Base-by-base conservation (phyloP, 106 monocot genomes). In the Ottelia alismoides region DNA sequence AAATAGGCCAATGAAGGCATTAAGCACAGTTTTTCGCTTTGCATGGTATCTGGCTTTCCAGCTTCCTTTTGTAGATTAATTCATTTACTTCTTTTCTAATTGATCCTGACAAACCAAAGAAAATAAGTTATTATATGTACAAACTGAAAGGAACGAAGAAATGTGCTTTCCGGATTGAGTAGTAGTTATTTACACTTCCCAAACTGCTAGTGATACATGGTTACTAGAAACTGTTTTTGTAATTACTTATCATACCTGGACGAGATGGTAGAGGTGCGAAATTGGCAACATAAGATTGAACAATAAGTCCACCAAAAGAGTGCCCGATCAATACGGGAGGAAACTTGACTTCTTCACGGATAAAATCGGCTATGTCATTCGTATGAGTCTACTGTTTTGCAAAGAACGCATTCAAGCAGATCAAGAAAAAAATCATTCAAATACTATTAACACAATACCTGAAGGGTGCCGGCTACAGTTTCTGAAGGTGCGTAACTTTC, bases 251-350 rank as follows among this genome's bases (percentile, higher is more conserved):
- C 72, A 55, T 47, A 54, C 40, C 25, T 49, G 23, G 63, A 62
- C 63, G 47, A 17, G 20, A 69, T 50, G 64, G 45, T 52, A n/a
- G 22, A 53, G n/a, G n/a, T n/a, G n/a, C n/a, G n/a, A 47, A 30
- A 48, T 61, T 55, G 47, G 54, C 31, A 51, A 81, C 56, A 51
- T 72, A 81, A 27, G 77, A 81, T 61, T 91, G 91, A 31, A 81
- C 75, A 57, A 91, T 81, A 26, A 85, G 77, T 24, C 91, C 84
- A 11, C 91, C 91, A 76, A 91, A 91, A 28, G 80, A 81, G 60
- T 81, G 80, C 5, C 80, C 80, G 65, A 81, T 30, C 53, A 81
- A 61, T 31, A 81, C 65, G 23, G 91, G 91, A 6, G 84, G 91
- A 19, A 48, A 31, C 54, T 58, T 58, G 48, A 91, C 50, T 70